Evolutionary conservation across 768 basidiomycete species (phyloP).

Genomic region (Podaxis carcinomalis): DNA sequence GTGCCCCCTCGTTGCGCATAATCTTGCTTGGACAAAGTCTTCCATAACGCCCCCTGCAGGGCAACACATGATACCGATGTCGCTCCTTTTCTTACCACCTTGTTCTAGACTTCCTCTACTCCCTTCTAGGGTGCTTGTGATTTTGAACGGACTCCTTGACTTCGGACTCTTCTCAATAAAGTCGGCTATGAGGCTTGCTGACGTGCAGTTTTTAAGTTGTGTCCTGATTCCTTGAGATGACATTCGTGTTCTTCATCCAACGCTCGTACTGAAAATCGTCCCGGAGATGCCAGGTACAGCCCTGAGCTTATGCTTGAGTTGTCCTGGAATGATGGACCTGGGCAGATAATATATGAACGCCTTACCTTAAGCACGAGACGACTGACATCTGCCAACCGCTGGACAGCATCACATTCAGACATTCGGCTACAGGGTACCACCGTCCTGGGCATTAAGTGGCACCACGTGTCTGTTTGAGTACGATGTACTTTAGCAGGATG

Average conservation of each 20-base stretch:
- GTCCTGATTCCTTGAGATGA: background rate
- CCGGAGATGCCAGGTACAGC: background rate
- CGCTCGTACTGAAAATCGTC: background rate
- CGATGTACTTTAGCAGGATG: too few species aligned
- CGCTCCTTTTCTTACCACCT: background rate
- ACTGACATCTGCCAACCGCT: background rate
- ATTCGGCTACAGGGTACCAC: background rate
- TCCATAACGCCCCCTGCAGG: background rate
- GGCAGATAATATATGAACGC: background rate
- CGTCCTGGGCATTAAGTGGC: background rate
- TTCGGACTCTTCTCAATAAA: background rate
- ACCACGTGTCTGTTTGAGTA: too few species aligned
- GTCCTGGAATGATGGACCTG: too few species aligned
- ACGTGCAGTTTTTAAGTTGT: background rate
- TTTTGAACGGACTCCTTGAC: background rate
- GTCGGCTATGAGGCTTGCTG: background rate
- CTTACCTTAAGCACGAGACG: background rate
- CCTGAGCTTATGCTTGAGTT: background rate
- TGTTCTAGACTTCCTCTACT: background rate
- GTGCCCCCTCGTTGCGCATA: constrained; percentile 26
- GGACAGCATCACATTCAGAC: too few species aligned
- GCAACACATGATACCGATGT: background rate
- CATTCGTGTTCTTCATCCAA: background rate
- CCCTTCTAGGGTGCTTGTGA: background rate
- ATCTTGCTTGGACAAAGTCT: background rate